Evolutionary conservation across 768 basidiomycete genomes (phyloP).

Genomic region (Amanita rubescens): DNA sequence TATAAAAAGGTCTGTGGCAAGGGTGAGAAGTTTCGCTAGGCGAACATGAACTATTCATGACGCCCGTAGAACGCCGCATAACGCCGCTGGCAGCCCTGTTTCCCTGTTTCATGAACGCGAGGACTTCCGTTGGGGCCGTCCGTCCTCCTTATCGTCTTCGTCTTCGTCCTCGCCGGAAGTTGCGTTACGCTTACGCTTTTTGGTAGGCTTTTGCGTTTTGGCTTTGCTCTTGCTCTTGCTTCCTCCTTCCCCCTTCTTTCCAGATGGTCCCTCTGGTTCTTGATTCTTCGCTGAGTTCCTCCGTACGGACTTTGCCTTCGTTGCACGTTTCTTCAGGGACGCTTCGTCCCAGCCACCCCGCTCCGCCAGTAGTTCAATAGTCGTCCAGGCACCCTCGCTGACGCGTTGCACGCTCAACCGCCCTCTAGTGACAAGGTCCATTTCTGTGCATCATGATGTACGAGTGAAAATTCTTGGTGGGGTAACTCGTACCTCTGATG

Average conservation of each 20-base stretch:
- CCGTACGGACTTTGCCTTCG: neutral
- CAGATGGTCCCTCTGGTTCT: neutral
- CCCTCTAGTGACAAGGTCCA: conserved; percentile 76
- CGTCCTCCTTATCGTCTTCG: neutral
- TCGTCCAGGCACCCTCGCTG: conserved; percentile 53
- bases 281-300: neutral
- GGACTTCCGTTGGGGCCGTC: neutral
- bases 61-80: too few relatives aligned
- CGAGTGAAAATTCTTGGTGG: neutral
- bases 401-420: conserved; percentile 87
- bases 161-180: neutral
- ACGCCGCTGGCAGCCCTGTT: too few relatives aligned
- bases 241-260: neutral
- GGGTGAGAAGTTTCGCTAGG: too few relatives aligned
- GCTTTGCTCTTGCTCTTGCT: neutral
- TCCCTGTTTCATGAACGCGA: neutral
- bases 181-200: conserved; percentile 1
- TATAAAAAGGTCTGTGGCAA: too few relatives aligned
- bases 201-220: neutral
- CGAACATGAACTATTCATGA: too few relatives aligned
- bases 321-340: neutral
- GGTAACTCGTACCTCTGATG: conserved; percentile 45
- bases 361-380: conserved; percentile 52
- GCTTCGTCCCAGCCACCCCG: conserved; percentile 68
- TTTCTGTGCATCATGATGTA: conserved; percentile 31